phyloP scores from a whole-genome alignment of 2,329 filamentous ascomycete genomes.

The Periconia sp. region DNA sequence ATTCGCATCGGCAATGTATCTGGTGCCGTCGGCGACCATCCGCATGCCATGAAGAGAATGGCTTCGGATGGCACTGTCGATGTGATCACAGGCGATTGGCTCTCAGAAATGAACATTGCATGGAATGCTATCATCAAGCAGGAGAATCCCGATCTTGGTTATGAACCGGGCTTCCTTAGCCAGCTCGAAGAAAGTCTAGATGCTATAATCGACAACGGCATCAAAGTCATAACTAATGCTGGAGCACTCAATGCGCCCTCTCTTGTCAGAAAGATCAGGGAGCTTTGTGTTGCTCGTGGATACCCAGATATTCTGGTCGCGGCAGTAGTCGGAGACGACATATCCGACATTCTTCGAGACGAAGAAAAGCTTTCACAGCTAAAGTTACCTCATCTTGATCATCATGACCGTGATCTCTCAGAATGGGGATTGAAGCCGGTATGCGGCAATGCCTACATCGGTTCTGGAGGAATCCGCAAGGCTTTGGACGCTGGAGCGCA shows the following conservation, averaged over 20 bases:
- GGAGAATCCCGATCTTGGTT: conserved; percentile 23
- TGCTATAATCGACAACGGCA: conserved; percentile 51
- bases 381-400: no score
- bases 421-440: not conserved
- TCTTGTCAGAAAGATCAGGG: not conserved
- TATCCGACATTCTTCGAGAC: no score
- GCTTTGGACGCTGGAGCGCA: conserved; percentile 28
- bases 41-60: no score
- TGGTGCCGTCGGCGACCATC: conserved; percentile 5
- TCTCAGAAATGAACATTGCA: conserved; percentile 38
- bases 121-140: conserved; percentile 32
- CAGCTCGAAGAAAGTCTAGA: conserved; percentile 21
- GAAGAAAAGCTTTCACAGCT: no score
- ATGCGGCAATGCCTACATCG: conserved; percentile 4
- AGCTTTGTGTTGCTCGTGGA: conserved; percentile 1
- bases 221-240: conserved; percentile 60
- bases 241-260: conserved; percentile 59
- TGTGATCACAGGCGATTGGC: conserved; percentile 39
- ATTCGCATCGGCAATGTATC: not conserved
- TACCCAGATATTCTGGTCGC: conserved; percentile 1
- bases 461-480: conserved; percentile 19
- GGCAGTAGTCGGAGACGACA: conserved; percentile 5
- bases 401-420: no score
- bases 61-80: no score
- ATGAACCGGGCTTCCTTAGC: conserved; percentile 30